Base-by-base conservation (phyloP, 768 basidiomycete genomes). In the Lentinula lateritia region DNA sequence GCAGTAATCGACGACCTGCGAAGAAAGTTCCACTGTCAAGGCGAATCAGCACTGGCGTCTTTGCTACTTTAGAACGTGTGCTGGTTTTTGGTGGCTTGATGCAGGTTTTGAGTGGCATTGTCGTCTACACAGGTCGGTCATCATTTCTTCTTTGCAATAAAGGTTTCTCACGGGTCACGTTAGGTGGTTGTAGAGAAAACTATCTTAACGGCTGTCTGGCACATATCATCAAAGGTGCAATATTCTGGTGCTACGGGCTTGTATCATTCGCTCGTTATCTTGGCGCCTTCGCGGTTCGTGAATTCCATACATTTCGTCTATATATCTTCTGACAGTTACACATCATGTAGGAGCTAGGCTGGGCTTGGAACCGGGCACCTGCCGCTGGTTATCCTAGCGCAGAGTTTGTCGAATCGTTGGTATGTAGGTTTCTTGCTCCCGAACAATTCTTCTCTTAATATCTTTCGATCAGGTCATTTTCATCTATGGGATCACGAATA, bases 221-320 rank as follows among this genome's bases (percentile, higher is more conserved):
- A 0, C 95, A 98, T 74, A 71, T 94, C 42, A 96, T 98, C 77
- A 98, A 93, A 83, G 93, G 95, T 20, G 85, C 82, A 36, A 93
- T 97, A 65, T 98, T 98, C 76, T 93, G 93, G 86, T 85, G 83
- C 61, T 98, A 93, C 72, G 96, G 95, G 6, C 73, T 98, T 5
- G 71, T 92, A 54, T 86, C 91, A 0, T 98, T 97, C 71, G 90
- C 86, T n/a, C 89, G 96, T n/a, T 98, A 92, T 76, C 84, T 96
- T 52, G 95, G 95, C 32, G 85, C 92, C 5, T 94, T 88, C 71
- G 82, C 92, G 23, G 46, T 48, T 18, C 18, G 46, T 5, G 23
- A 28, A 10, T 7, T 23, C n/a, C 46, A 7, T 18, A 10, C 3
- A 9, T 10, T 9, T 6, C n/a, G 46, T 48, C 18, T 28, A 13